Evolutionary conservation across 2,329 filamentous ascomycete genomes (phyloP).

Genomic region (Exophiala alcalophila): DNA sequence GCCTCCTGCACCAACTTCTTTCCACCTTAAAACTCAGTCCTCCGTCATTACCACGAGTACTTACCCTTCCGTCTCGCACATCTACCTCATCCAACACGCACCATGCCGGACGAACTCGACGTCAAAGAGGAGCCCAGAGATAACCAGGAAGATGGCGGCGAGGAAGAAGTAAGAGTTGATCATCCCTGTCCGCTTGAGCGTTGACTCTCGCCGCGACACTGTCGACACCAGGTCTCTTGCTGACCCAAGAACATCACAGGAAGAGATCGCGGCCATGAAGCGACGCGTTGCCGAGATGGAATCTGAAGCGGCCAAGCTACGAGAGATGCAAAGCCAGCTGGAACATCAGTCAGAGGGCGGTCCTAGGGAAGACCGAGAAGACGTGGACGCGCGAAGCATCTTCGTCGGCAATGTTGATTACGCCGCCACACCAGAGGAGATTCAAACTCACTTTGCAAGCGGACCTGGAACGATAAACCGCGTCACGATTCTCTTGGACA

Average conservation of each 20-base stretch:
- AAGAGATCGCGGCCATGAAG: constrained; percentile 88
- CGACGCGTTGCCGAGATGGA: constrained; percentile 84
- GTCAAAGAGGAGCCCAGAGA: constrained; percentile 40
- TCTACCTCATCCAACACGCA: constrained; percentile 6
- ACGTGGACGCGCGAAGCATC: constrained; percentile 90
- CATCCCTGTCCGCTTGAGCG: too few species aligned
- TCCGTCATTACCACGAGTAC: too few species aligned
- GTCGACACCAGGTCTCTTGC: too few species aligned
- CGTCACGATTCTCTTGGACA: constrained; percentile 94
- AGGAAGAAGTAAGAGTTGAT: constrained; percentile 43
- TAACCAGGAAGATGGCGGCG: constrained; percentile 41
- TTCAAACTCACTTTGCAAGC: constrained; percentile 96
- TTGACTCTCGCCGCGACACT: too few species aligned
- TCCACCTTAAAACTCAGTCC: too few species aligned
- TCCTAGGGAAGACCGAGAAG: constrained; percentile 82
- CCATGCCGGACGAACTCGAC: constrained; percentile 37
- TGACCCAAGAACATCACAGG: too few species aligned
- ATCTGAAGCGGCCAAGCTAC: constrained; percentile 78
- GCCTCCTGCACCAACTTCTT: too few species aligned
- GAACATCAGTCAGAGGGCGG: constrained; percentile 81
- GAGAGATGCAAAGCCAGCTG: constrained; percentile 81
- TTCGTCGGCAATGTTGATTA: constrained; percentile 99
- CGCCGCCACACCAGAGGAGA: constrained; percentile 92
- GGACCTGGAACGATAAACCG: constrained; percentile 90
- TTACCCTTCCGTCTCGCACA: too few species aligned